Percentiles rank a stretch among this genome's conserved stretches.
phyloP scores from a whole-genome alignment of 495 filamentous ascomycete genomes.

The Lophiostoma macrostomum region DNA sequence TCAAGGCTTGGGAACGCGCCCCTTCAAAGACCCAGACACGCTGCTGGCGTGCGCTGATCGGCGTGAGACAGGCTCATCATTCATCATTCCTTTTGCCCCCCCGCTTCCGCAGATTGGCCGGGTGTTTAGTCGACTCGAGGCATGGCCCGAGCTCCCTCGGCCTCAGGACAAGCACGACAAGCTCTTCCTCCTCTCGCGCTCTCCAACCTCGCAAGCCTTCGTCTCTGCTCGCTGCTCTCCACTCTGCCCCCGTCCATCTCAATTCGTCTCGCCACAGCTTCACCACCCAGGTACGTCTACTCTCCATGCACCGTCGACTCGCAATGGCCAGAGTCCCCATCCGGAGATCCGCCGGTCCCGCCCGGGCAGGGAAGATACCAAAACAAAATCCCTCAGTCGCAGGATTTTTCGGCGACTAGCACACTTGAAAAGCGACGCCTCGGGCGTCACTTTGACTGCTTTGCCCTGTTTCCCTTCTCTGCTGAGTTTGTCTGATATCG shows the following conservation, averaged over 20 bases:
- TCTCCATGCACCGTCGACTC: not conserved
- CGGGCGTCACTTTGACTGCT: not conserved
- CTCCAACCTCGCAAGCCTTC: constrained; percentile 14
- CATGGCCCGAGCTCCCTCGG: constrained; percentile 9
- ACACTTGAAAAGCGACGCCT: constrained; percentile 11
- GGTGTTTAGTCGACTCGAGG: not conserved
- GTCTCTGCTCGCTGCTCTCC: constrained; percentile 17
- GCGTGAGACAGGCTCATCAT: not conserved
- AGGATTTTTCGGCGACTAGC: constrained; percentile 14
- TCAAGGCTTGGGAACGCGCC: no score
- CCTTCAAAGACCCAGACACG: not conserved
- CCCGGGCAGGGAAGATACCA: constrained; percentile 14
- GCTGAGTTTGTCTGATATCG: not conserved
- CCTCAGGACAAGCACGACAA: not conserved
- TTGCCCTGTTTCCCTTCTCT: not conserved
- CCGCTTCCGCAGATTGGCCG: constrained; percentile 11
- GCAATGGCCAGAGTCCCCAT: constrained; percentile 12
- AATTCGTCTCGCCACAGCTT: constrained; percentile 9
- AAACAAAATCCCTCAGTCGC: constrained; percentile 23
- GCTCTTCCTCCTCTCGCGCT: constrained; percentile 11
- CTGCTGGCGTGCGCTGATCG: not conserved
- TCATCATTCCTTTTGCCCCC: constrained; percentile 20
- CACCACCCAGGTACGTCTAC: constrained; percentile 13
- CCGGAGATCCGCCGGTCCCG: constrained; percentile 18
- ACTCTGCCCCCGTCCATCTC: constrained; percentile 8